phyloP scores from a whole-genome alignment of 1,284 basidiomycete species.

The Coniferiporia weirii region DNA sequence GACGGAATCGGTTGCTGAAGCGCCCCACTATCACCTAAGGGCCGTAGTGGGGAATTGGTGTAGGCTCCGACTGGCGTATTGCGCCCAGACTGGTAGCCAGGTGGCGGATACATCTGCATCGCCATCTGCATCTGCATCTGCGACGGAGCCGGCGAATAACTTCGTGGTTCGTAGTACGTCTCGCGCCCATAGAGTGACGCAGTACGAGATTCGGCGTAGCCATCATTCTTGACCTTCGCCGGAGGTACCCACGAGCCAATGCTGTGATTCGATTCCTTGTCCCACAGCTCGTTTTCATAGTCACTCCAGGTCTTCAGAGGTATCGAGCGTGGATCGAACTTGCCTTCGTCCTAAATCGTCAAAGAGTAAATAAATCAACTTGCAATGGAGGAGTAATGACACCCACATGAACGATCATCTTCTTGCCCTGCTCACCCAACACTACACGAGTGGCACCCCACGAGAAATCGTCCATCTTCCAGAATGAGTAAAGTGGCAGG shows the following conservation, averaged over 20 bases:
- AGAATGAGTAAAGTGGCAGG: slow-evolving; percentile 95
- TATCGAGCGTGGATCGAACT: slow-evolving; percentile 89
- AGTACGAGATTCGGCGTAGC: slow-evolving; percentile 67
- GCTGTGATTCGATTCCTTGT: slow-evolving; percentile 90
- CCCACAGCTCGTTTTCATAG: slow-evolving; percentile 97
- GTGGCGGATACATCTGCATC: slow-evolving; percentile 47
- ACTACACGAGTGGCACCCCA: slow-evolving; percentile 96
- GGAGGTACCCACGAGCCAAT: slow-evolving; percentile 83
- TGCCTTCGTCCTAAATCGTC: slow-evolving; percentile 79
- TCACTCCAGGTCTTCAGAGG: slow-evolving; percentile 97
- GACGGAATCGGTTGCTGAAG: slow-evolving; percentile 57
- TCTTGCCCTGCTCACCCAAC: slow-evolving; percentile 92
- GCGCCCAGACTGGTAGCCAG: slow-evolving; percentile 72
- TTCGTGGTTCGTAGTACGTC: slow-evolving; percentile 65
- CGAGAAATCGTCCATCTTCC: slow-evolving; percentile 99
- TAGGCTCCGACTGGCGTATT: slow-evolving; percentile 53
- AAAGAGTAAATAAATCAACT: slow-evolving; percentile 9
- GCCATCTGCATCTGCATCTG: slow-evolving; percentile 31
- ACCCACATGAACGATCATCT: slow-evolving; percentile 87
- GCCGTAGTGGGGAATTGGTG: slow-evolving; percentile 31
- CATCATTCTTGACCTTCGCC: slow-evolving; percentile 58
- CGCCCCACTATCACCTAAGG: slow-evolving; percentile 34
- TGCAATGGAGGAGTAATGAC: neutral
- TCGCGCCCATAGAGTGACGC: slow-evolving; percentile 78
- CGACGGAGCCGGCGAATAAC: slow-evolving; percentile 66